Evolutionary conservation across 2,329 filamentous ascomycete genomes (phyloP).

Genomic region (Tolypocladium tundrense): DNA sequence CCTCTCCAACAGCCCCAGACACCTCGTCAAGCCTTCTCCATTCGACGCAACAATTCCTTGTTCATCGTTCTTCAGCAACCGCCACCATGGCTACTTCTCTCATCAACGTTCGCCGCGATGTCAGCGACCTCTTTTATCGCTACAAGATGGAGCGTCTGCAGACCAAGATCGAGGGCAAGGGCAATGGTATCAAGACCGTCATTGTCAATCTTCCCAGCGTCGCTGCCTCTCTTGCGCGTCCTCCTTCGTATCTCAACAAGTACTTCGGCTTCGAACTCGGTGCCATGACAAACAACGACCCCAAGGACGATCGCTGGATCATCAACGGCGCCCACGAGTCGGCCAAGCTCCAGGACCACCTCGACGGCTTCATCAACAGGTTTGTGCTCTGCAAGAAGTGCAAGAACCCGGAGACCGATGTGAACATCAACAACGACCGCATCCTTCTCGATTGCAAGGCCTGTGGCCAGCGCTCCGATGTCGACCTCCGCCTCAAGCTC

Average conservation of each 20-base stretch:
- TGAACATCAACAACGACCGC: constrained; percentile 85
- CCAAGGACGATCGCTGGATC: constrained; percentile 97
- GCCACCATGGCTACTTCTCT: constrained; percentile 68
- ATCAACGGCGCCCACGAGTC: constrained; percentile 98
- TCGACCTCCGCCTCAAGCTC: constrained; percentile 89
- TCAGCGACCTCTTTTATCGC: constrained; percentile 97
- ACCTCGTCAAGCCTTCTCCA: constrained; percentile 3
- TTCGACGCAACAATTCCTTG: neutral
- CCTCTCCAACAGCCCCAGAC: constrained; percentile 8
- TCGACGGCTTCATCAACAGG: constrained; percentile 96
- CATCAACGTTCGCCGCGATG: constrained; percentile 97
- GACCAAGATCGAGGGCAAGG: constrained; percentile 99
- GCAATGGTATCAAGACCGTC: constrained; percentile 98
- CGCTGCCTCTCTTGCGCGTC: constrained; percentile 82
- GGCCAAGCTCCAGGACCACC: constrained; percentile 90
- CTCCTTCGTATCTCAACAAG: constrained; percentile 94
- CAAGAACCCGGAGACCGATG: constrained; percentile 98
- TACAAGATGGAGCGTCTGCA: constrained; percentile 99
- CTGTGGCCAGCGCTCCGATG: constrained; percentile 85
- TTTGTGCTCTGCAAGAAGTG: constrained; percentile 99
- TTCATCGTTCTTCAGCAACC: constrained; percentile 17
- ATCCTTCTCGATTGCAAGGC: constrained; percentile 98
- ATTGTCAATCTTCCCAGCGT: constrained; percentile 95
- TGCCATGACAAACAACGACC: constrained; percentile 96
- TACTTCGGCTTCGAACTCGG: constrained; percentile 99